Percentiles rank a stretch among this genome's conserved stretches.
phyloP scores from a whole-genome alignment of 169 alveolate species.

The Cryptosporidium baileyi region DNA sequence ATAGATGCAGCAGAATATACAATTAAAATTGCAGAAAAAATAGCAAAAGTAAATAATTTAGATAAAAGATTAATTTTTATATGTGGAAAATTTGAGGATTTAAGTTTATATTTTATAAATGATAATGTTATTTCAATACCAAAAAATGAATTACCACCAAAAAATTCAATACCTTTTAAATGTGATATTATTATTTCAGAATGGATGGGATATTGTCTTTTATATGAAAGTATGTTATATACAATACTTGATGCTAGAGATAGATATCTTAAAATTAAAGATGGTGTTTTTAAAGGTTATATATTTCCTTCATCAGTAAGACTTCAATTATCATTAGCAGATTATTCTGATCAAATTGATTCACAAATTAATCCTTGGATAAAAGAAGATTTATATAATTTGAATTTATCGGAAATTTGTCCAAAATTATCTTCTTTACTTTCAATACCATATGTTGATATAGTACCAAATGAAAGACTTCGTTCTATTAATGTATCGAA shows the following conservation, averaged over 20 bases:
- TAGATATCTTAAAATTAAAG: conserved; percentile 69
- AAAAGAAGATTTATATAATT: conserved; percentile 60
- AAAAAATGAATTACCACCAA: conserved; percentile 23
- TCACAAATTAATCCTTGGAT: conserved; percentile 15
- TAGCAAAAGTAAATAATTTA: conserved; percentile 81
- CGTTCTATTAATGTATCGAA: conserved; percentile 17
- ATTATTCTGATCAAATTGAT: conserved; percentile 6
- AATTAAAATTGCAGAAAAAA: conserved; percentile 84
- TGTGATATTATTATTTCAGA: conserved; percentile 87
- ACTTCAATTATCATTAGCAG: conserved; percentile 30
- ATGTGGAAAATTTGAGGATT: conserved; percentile 81
- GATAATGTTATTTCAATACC: conserved; percentile 71
- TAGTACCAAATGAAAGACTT: conserved; percentile 25
- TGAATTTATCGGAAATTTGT: conserved; percentile 73
- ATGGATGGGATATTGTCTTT: conserved; percentile 88
- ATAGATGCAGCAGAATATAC: conserved; percentile 92
- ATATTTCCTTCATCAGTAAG: conserved; percentile 57
- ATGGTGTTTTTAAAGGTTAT: conserved; percentile 34
- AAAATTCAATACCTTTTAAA: conserved; percentile 12
- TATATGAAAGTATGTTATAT: conserved; percentile 88
- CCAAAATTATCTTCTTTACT: conserved; percentile 70
- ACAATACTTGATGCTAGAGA: conserved; percentile 87
- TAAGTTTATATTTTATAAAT: background rate
- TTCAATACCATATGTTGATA: conserved; percentile 74
- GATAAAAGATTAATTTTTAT: conserved; percentile 79